A percentile compares a stretch with the other conserved stretches of the same genome.
phyloP scores from a whole-genome alignment of 176 grass and related monocot species.

The Oryza longistaminata region DNA sequence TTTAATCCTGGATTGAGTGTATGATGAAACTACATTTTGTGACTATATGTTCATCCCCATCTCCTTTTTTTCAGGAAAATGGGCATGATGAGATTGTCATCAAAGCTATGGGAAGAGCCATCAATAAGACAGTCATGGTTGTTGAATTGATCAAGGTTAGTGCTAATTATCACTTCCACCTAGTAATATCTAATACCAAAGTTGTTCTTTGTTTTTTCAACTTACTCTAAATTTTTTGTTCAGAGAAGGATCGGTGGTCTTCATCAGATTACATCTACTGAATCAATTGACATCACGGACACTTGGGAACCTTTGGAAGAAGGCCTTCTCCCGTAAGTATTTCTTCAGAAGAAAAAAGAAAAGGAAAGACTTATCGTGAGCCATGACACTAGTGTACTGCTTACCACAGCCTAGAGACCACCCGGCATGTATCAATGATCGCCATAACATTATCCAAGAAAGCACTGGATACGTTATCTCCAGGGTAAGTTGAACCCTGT shows the following conservation, averaged over 20 bases:
- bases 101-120: constrained; percentile 88
- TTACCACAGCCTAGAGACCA: constrained; percentile 79
- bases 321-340: constrained; percentile 85
- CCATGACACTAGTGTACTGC: constrained; percentile 10
- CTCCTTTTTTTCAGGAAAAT: constrained; percentile 56
- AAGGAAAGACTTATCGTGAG: constrained; percentile 5
- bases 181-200: constrained; percentile 15
- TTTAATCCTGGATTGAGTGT: background rate
- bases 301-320: constrained; percentile 95
- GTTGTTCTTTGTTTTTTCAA: constrained; percentile 9
- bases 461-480: constrained; percentile 61
- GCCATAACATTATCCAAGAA: constrained; percentile 84
- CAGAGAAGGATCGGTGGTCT: constrained; percentile 83
- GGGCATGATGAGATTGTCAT: constrained; percentile 67
- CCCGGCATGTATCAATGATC: constrained; percentile 83
- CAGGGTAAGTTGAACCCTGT: constrained; percentile 58
- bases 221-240: constrained; percentile 24
- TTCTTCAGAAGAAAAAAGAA: constrained; percentile 25
- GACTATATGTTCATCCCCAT: background rate
- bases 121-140: constrained; percentile 83
- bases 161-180: background rate
- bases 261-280: constrained; percentile 69
- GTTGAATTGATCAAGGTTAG: constrained; percentile 84
- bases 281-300: constrained; percentile 82
- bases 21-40: too few relatives aligned